Percentiles rank a stretch among this genome's conserved stretches.
Conservation (phyloP, 2,329 filamentous ascomycete species). For the Pestalotiopsis sp. region DNA sequence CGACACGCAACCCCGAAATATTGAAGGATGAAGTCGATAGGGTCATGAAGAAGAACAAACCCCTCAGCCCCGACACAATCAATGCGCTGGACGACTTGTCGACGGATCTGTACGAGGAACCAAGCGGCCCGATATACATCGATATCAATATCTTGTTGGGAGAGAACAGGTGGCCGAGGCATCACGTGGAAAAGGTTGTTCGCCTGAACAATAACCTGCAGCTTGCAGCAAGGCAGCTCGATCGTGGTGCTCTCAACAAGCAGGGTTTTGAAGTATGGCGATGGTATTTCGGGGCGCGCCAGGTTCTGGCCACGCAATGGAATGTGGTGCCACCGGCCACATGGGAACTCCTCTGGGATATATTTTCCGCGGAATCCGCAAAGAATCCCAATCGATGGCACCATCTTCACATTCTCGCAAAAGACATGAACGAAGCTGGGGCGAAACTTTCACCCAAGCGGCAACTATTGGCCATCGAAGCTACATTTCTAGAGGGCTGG, state of each 20-base stretch:
- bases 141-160: too few species aligned
- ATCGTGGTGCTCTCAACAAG: constrained; percentile 2
- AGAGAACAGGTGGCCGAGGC: not conserved
- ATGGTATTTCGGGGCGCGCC: constrained; percentile 50
- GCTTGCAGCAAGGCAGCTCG: constrained; percentile 21
- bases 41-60: not conserved
- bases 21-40: not conserved
- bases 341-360: constrained; percentile 69
- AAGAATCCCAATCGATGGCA: constrained; percentile 59
- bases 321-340: constrained; percentile 60
- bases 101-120: not conserved
- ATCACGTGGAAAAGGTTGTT: not conserved
- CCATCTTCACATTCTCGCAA: constrained; percentile 63
- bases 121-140: not conserved
- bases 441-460: constrained; percentile 58
- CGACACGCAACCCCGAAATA: constrained; percentile 14
- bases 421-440: constrained; percentile 67
- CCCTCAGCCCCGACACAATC: not conserved
- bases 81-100: constrained; percentile 1
- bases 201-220: constrained; percentile 30
- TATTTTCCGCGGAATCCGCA: constrained; percentile 54
- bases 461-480: constrained; percentile 69
- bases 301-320: constrained; percentile 48
- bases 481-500: constrained; percentile 66
- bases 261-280: constrained; percentile 42